These are phyloP conservation scores for Penicillium macrosclerotiorum DNA, from an alignment of 495 filamentous ascomycete species.

Conservation along the genomic window DNA sequence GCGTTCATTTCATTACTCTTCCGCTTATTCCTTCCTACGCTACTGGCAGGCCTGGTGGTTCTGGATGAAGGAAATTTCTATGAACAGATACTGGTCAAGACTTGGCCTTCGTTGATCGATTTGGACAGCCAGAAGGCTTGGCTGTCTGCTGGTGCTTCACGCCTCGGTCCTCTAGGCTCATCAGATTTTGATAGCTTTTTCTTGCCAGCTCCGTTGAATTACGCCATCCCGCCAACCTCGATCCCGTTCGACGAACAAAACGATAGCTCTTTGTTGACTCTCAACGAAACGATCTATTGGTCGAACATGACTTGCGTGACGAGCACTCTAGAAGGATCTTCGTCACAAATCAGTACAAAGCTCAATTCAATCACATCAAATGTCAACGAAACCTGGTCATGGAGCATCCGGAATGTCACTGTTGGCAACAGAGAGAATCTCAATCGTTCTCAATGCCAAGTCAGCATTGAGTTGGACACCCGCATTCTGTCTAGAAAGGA, in stretches of 20 bases:
- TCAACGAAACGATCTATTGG: conserved; percentile 27
- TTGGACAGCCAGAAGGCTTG: conserved; percentile 16
- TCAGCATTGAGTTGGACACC: conserved; percentile 12
- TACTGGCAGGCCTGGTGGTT: conserved; percentile 19
- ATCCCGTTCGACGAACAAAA: conserved; percentile 8
- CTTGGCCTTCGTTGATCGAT: conserved; percentile 22
- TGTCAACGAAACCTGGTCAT: conserved; percentile 3
- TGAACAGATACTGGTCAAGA: conserved; percentile 9
- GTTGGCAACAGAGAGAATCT: background rate
- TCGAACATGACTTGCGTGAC: conserved; percentile 14
- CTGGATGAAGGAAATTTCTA: conserved; percentile 4
- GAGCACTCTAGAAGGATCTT: background rate
- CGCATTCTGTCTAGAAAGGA: background rate
- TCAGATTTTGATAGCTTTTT: conserved; percentile 2
- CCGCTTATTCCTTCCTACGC: conserved; percentile 16
- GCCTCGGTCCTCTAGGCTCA: background rate
- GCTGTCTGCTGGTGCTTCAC: conserved; percentile 3
- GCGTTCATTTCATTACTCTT: conserved; percentile 18
- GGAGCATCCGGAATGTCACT: background rate
- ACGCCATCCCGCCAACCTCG: conserved; percentile 13
- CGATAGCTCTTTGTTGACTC: conserved; percentile 2
- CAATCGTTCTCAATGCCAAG: conserved; percentile 1
- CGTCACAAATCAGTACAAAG: background rate
- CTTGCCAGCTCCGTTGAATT: conserved; percentile 2
- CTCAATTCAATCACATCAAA: background rate